These are phyloP conservation scores for Lactarius hatsudake DNA, from an alignment of 768 basidiomycete species.

Conservation along the genomic window DNA sequence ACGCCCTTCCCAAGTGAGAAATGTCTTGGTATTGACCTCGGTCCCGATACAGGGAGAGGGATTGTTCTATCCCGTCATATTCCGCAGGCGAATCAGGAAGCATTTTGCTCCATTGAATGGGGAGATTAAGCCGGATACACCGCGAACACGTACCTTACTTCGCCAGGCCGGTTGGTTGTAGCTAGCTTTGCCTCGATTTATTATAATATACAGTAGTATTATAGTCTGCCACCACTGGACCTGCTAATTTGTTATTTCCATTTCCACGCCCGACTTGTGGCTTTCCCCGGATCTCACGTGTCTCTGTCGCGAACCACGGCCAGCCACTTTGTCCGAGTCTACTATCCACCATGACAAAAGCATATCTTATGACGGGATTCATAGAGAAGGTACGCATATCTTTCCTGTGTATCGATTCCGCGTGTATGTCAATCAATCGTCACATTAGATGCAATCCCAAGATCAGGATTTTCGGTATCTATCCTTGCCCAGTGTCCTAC, in stretches of 20 bases:
- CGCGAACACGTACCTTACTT: slow-evolving; percentile 29
- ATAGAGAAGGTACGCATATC: slow-evolving; percentile 63
- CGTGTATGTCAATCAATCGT: slow-evolving; percentile 7
- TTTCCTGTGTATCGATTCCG: slow-evolving; percentile 5
- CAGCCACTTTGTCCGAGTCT: neutral
- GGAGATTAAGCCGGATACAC: slow-evolving; percentile 34
- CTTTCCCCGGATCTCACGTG: neutral
- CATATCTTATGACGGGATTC: slow-evolving; percentile 79
- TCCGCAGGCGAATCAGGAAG: slow-evolving; percentile 21
- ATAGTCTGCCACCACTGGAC: neutral
- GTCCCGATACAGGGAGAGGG: slow-evolving; percentile 18
- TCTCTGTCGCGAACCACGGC: neutral
- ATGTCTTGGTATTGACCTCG: neutral
- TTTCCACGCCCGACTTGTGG: neutral
- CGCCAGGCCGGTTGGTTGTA: slow-evolving; percentile 20
- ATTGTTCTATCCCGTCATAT: slow-evolving; percentile 26
- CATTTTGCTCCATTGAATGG: slow-evolving; percentile 33
- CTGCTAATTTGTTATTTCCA: neutral
- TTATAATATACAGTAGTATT: neutral
- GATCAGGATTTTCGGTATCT: slow-evolving; percentile 89
- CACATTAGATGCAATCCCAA: slow-evolving; percentile 75
- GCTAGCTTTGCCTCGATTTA: neutral
- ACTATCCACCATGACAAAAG: slow-evolving; percentile 67
- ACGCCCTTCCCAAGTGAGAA: neutral
- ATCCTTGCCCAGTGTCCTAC: slow-evolving; percentile 28